These are phyloP conservation scores for Trichoderma aggressivum DNA, from an alignment of 2,329 filamentous ascomycete genomes.

Conservation along the genomic window DNA sequence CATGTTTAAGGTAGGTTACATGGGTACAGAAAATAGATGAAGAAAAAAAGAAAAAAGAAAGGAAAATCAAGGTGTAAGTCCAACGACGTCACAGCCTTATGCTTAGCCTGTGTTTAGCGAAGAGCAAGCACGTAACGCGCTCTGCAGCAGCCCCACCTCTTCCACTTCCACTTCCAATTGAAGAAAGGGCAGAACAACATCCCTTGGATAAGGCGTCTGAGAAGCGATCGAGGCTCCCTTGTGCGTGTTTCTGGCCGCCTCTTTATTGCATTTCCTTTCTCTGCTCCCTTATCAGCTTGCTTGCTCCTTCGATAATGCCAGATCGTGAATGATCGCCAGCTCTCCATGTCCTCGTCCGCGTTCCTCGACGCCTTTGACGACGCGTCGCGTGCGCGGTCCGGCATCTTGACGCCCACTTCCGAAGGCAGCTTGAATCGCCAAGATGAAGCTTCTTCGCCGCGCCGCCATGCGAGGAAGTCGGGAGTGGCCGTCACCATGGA, in stretches of 20 bases:
- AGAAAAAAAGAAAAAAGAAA: neutral
- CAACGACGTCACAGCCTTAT: constrained; percentile 11
- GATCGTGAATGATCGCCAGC: constrained; percentile 23
- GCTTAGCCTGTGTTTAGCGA: neutral
- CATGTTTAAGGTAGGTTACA: neutral
- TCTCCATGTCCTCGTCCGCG: constrained; percentile 35
- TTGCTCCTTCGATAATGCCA: constrained; percentile 10
- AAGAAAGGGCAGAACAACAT: constrained; percentile 11
- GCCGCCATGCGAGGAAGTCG: constrained; percentile 35
- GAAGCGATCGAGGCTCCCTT: neutral
- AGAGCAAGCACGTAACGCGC: constrained; percentile 13
- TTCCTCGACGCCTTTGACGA: constrained; percentile 33
- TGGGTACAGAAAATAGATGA: neutral
- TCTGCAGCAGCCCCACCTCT: constrained; percentile 6
- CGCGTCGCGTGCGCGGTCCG: constrained; percentile 49
- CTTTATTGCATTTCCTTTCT: neutral
- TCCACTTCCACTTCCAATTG: constrained; percentile 1
- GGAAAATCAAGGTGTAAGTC: neutral
- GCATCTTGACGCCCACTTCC: constrained; percentile 41
- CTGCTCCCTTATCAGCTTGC: neutral
- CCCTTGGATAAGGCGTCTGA: neutral
- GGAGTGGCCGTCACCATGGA: constrained; percentile 43
- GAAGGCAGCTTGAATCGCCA: constrained; percentile 38
- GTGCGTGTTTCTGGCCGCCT: neutral
- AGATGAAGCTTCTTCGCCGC: constrained; percentile 30